Evolutionary conservation across 495 filamentous ascomycete genomes (phyloP), one percentile per base, ranked within the genome.

Genomic region (Lasiosphaeriaceae sp.): DNA sequence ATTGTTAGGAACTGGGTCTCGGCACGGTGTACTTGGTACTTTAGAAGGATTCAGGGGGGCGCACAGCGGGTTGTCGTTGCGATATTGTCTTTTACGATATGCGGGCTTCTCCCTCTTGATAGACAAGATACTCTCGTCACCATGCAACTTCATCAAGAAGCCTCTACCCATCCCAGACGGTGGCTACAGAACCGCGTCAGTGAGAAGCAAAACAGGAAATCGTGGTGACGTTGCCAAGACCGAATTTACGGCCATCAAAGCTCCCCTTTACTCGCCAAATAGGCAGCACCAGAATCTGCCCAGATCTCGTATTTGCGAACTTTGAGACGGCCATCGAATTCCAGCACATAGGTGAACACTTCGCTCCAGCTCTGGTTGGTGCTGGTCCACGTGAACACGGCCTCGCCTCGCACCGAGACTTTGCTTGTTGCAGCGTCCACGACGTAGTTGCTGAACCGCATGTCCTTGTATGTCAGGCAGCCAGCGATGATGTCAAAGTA

Each of bases 261-360:
- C 21, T 53, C 14, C 7, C 83, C 83, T 34, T 62, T 54, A 39
- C 74, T 69, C 19, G 84, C 84, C 54, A 86, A 68, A 74, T 82
- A 85, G 20, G 80, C 82, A 24, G 83, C 83, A 11, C 83, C 84
- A 2, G 81, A 80, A 74, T 87, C 84, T 24, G 81, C 84, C 84
- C 84, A 87, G 35, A 86, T 72, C 56, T 78, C 72, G 69, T 83
- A 87, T 55, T 71, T 74, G 21, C 56, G 58, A 11, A 86, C 71
- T 62, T 75, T 80, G 16, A 70, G 47, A 50, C 54, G 50, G 11
- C 65, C 65, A 20, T 76, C 78, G 55, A 86, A 71, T 43, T 51
- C 68, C 34, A 87, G 60, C 31, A 78, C 69, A 66, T 86, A 87
- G 11, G 70, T 65, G 65, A 87, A 85, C 1, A 70, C 71, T 68